Evolutionary conservation across 257 asterid species (phyloP), one percentile per base, ranked within the genome.

Genomic region (Mitragyna speciosa): DNA sequence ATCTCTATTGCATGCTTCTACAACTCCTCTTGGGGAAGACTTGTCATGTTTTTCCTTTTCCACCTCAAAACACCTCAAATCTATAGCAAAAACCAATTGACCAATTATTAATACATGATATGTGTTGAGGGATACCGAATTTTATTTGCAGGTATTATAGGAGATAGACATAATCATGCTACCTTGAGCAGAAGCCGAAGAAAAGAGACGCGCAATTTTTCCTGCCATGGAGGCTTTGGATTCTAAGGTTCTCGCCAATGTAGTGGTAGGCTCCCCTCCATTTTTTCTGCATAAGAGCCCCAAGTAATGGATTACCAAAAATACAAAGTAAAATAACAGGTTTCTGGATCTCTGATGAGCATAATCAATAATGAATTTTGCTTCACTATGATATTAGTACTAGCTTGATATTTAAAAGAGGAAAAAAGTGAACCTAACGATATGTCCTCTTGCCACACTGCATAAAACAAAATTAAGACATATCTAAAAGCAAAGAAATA

Each of bases 121-220:
- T 6, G 63, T 41, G 28, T 7, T n/a, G 41, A 33, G 19, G 59
- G 14, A 61, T 49, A 75, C n/a, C 0, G 8, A 56, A 75, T 20
- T 41, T 9, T 45, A 63, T 70, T 43, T 58, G 45, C 8, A 2
- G 20, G 36, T 10, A 12, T 19, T 56, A 30, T 17, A 28, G 15
- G 70, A 73, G 54, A 22, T 65, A 61, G 1, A 71, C 47, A 59
- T 48, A 49, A 70, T 28, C 75, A 70, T 59, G 61, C 75, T 81
- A 90, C 93, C 96, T 67, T 84, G 91, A 69, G 86, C 91, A 58
- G 93, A 91, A 77, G 86, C 70, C 26, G 89, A 83, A 73, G 86
- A 87, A 75, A 86, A 72, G 24, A 85, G 71, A 14, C 79, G 69
- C 4, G 83, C n/a, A 1, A 82, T 41, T 76, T 73, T 86, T 33